Base-by-base conservation (phyloP, 768 basidiomycete species). In the Russula earlei region DNA sequence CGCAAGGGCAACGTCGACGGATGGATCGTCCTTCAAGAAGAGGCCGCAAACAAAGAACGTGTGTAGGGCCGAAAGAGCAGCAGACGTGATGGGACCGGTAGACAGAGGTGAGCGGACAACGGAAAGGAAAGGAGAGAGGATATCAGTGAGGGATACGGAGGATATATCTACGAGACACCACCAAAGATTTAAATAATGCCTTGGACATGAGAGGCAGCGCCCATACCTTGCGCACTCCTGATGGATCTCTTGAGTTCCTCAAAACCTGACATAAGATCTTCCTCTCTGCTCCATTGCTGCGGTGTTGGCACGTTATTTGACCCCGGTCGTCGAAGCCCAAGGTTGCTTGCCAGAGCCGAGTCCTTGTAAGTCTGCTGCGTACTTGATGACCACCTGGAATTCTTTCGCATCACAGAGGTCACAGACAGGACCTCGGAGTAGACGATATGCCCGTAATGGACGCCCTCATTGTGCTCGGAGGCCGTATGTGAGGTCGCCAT, bases 71-170 rank as follows among this genome's bases (percentile, higher is more conserved):
- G 87, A 82, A 45, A 98, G 81, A 0, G 93, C 90, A 7, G 88
- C 82, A n/a, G 95, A 94, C 0, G 96, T 97, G 61, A 99, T 98
- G 11, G 94, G 93, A 5, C 94, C 95, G 0, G 94, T 96, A 0
- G 95, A 98, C 33, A 96, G 75, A 42, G 92, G 88, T 4, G 95
- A 97, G 15, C 91, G 85, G 52, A 98, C 85, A 20, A 99, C 83
- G 14, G 92, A 81, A 62, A 97, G 87, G 74, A 99, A 98, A 0
- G 96, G 96, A 7, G 78, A 73, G 10, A 97, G 77, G 34, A 99
- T 69, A 2, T 75, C 73, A 10, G 82, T 68, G 7, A 92, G 70
- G 38, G 84, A 79, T 29, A 85, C 65, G 5, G 70, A 69, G 55
- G 70, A 70, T 57, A 89, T 68, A 63, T 88, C 91, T 91, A 59